phyloP scores from a whole-genome alignment of 2,329 filamentous ascomycete species.

The Lasiodiplodia citricola region DNA sequence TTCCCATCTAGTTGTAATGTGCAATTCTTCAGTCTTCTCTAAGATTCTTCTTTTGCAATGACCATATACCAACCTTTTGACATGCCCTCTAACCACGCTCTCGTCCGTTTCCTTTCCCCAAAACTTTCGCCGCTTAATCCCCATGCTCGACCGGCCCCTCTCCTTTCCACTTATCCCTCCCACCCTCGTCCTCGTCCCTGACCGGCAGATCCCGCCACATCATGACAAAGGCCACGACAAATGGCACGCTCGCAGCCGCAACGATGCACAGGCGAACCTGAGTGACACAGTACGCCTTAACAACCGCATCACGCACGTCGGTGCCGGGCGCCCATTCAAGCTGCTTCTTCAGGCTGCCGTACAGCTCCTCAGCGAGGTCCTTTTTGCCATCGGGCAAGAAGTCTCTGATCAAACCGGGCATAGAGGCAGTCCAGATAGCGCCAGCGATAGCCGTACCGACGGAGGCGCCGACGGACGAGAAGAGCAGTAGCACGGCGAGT shows the following conservation, averaged over 20 bases:
- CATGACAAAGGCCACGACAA: background rate
- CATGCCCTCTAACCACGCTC: no score
- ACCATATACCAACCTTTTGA: background rate
- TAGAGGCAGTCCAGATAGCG: constrained; percentile 66
- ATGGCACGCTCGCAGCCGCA: background rate
- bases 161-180: background rate
- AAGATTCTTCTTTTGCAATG: background rate
- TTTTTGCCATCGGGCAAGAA: constrained; percentile 52
- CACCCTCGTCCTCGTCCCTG: constrained; percentile 10
- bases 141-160: background rate
- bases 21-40: background rate
- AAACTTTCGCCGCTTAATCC: background rate
- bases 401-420: constrained; percentile 55
- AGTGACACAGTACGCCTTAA: constrained; percentile 36
- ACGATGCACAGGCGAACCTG: constrained; percentile 39
- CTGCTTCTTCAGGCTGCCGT: constrained; percentile 59
- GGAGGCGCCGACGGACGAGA: constrained; percentile 57
- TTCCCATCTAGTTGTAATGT: background rate
- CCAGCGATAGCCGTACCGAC: constrained; percentile 57
- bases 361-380: constrained; percentile 51
- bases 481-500: constrained; percentile 65
- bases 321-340: constrained; percentile 57
- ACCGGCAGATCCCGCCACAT: constrained; percentile 21
- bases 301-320: constrained; percentile 49
- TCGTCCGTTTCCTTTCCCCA: background rate